A percentile compares a stretch with the other conserved stretches of the same genome.
phyloP scores from a whole-genome alignment of 1,284 basidiomycete species.

The Puccinia triticina region DNA sequence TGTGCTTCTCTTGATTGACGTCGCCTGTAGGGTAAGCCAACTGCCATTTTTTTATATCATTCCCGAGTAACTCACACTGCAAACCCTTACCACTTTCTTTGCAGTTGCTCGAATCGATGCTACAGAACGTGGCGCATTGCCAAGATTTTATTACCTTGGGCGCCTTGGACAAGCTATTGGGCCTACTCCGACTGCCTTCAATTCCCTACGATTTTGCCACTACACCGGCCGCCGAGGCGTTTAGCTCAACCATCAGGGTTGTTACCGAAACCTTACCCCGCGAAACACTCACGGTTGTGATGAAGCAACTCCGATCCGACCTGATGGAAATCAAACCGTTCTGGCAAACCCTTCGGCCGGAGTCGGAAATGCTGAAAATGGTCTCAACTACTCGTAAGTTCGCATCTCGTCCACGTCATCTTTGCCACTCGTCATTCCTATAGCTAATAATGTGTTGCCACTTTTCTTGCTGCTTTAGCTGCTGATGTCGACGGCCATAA shows the following conservation, averaged over 20 bases:
- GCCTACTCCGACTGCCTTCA: constrained; percentile 79
- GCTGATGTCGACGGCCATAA: constrained; percentile 67
- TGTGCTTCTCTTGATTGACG: constrained; percentile 67
- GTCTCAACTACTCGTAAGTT: constrained; percentile 66
- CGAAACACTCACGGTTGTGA: constrained; percentile 74
- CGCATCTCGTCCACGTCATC: not conserved
- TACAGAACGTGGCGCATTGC: constrained; percentile 83
- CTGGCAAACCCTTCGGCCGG: constrained; percentile 67
- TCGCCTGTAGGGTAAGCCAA: constrained; percentile 50
- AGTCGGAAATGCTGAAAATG: constrained; percentile 69
- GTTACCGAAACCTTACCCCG: constrained; percentile 83
- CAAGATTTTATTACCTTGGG: constrained; percentile 84
- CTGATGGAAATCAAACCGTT: constrained; percentile 73
- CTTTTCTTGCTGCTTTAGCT: not conserved
- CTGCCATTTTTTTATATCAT: not conserved
- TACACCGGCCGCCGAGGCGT: constrained; percentile 77
- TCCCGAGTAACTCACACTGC: not conserved
- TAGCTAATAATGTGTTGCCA: constrained; percentile 23
- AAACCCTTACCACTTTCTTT: not conserved
- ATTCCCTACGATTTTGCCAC: constrained; percentile 86
- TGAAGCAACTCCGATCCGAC: constrained; percentile 72
- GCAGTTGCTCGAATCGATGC: constrained; percentile 88
- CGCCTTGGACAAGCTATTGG: constrained; percentile 75
- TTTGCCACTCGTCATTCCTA: constrained; percentile 39
- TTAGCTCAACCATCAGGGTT: constrained; percentile 83